Evolutionary conservation across 331 rosid species (phyloP), one percentile per base, ranked within the genome.

Genomic region (Malus hybrid): DNA sequence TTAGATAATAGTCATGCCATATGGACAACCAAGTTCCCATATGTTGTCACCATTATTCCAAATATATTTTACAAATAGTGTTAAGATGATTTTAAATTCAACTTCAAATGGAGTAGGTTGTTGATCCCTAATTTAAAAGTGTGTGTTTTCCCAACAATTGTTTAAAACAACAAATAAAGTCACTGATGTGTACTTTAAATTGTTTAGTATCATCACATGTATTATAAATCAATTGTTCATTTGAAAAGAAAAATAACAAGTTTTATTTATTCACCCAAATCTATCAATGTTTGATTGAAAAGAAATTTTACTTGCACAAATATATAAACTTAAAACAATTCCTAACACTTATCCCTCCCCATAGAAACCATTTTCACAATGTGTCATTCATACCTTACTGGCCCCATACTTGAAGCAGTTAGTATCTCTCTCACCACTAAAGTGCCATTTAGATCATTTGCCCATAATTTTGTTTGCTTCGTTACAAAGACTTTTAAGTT

Each of bases 91-190:
- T 59, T 34, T 34, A 15, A 31, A 71, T 34, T 57, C 76, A 34
- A 56, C 54, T 71, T 54, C n/a, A 71, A 71, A 71, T 56, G 75
- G 9, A 20, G 65, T 56, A 34, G 66, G 52, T 55, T n/a, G 61
- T 71, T 71, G 65, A 71, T 7, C 52, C 31, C 66, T 20, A 12
- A 33, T 56, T 6, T 56, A 7, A 20, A 71, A 65, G 69, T 61
- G 13, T 61, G 5, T 61, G 5, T 24, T 4, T 61, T 61, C 66
- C 67, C 31, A 11, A 12, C 36, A 62, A 57, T 57, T 57, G 13
- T 57, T n/a, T n/a, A 57, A 57, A 54, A 54, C 10, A 54, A 54
- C 7, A 54, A 19, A 54, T 54, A 15, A 54, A 14, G 22, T 5
- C 20, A 12, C 4, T 7, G 59, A 54, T 54, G 8, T 54, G 7